Evolutionary conservation across 495 filamentous ascomycete species (phyloP).

Genomic region (Daldinia bambusicola): DNA sequence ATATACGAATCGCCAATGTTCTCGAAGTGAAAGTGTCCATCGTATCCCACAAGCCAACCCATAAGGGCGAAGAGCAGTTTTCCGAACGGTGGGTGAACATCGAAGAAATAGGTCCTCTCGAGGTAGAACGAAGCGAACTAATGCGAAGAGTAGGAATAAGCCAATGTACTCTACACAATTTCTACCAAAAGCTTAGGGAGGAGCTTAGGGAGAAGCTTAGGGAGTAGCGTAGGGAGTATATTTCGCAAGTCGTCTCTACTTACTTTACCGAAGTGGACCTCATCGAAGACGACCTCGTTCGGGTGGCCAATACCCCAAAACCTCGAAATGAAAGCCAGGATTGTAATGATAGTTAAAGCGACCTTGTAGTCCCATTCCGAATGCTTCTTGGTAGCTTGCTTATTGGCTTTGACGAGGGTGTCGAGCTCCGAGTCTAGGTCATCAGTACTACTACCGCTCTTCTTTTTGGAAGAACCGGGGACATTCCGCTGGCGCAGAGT

Average conservation of each 20-base stretch:
- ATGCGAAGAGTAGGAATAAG: constrained; percentile 27
- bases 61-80: constrained; percentile 91
- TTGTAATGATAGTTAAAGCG: constrained; percentile 78
- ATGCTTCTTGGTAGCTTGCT: constrained; percentile 41
- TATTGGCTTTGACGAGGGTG: constrained; percentile 49
- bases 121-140: constrained; percentile 98
- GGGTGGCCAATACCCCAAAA: constrained; percentile 97
- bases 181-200: not conserved
- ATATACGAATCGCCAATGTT: constrained; percentile 99
- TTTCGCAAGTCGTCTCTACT: constrained; percentile 30
- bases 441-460: constrained; percentile 48
- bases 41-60: constrained; percentile 95
- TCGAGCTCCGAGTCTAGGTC: constrained; percentile 61
- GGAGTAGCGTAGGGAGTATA: not conserved
- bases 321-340: constrained; percentile 85
- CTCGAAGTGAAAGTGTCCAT: constrained; percentile 97
- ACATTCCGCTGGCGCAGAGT: constrained; percentile 66
- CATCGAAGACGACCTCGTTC: constrained; percentile 97
- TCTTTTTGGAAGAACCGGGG: constrained; percentile 56
- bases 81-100: constrained; percentile 97
- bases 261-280: constrained; percentile 99
- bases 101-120: constrained; percentile 98
- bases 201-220: not conserved
- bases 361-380: constrained; percentile 88
- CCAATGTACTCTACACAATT: not conserved